Evolutionary conservation across 805 yeast species (phyloP).

Genomic region (Starmerella floris): DNA sequence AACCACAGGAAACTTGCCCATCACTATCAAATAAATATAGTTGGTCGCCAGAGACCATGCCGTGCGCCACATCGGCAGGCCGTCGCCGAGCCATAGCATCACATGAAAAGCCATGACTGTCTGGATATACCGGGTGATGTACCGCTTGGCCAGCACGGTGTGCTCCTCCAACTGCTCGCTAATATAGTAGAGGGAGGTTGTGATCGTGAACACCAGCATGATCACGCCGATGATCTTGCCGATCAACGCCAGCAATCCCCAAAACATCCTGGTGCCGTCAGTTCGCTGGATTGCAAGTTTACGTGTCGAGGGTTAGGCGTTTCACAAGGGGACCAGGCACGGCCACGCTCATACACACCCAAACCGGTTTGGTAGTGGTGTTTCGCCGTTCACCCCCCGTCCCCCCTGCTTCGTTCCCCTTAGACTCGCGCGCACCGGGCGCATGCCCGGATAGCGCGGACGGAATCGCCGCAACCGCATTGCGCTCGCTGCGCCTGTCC

Average conservation of each 20-base stretch:
- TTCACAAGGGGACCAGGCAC: background rate
- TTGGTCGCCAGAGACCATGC: conserved; percentile 59
- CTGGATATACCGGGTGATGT: conserved; percentile 51
- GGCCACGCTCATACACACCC: background rate
- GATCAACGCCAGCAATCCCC: conserved; percentile 43
- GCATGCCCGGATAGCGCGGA: too few species aligned
- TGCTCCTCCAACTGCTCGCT: conserved; percentile 92
- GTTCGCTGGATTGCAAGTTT: background rate
- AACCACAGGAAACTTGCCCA: conserved; percentile 73
- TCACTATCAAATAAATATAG: conserved; percentile 59
- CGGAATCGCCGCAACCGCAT: too few species aligned
- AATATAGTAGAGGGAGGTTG: conserved; percentile 81
- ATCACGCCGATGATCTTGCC: conserved; percentile 53
- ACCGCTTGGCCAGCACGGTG: conserved; percentile 65
- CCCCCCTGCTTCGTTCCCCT: too few species aligned
- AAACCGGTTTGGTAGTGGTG: too few species aligned
- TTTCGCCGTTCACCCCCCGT: too few species aligned
- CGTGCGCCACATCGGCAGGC: conserved; percentile 60
- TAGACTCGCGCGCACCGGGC: too few species aligned
- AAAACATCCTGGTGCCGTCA: conserved; percentile 33
- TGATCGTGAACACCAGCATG: conserved; percentile 49
- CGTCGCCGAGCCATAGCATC: conserved; percentile 56
- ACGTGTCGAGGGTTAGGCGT: background rate
- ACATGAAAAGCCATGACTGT: conserved; percentile 42
- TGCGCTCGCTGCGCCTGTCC: too few species aligned